Conservation (phyloP, 345 rosid genomes). For the Pelargonium nanum region DNA sequence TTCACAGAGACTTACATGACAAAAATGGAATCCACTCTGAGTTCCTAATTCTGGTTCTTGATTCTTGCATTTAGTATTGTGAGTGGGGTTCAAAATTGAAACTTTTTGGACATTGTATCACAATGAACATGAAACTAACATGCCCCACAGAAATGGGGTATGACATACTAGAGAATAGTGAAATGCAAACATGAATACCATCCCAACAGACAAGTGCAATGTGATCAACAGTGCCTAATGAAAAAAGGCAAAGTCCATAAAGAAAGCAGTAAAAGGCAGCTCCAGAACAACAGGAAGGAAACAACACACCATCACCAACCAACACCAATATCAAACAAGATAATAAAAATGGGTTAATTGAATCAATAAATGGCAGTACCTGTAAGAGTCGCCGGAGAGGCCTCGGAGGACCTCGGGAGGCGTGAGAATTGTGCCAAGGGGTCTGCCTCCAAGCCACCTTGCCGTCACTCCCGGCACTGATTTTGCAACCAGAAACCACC, state of each 20-base stretch:
- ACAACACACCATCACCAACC: not conserved
- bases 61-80: not conserved
- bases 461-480: slow-evolving; percentile 93
- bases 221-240: not conserved
- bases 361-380: slow-evolving; percentile 24
- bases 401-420: slow-evolving; percentile 76
- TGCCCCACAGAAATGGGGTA: too few species aligned
- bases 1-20: not conserved
- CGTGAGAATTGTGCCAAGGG: slow-evolving; percentile 90
- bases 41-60: not conserved
- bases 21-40: not conserved
- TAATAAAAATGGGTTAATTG: not conserved
- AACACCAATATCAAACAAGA: too few species aligned
- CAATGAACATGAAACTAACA: too few species aligned
- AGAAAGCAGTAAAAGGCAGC: too few species aligned
- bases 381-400: slow-evolving; percentile 79
- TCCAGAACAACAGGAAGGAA: too few species aligned
- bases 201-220: not conserved
- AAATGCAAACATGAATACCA: not conserved
- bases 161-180: too few species aligned
- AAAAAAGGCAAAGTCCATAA: too few species aligned
- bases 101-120: not conserved
- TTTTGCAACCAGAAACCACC: slow-evolving; percentile 77
- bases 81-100: not conserved
- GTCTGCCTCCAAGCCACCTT: slow-evolving; percentile 88